These are phyloP conservation scores for Phialophora expanda DNA, from an alignment of 2,329 filamentous ascomycete species.

Conservation along the genomic window DNA sequence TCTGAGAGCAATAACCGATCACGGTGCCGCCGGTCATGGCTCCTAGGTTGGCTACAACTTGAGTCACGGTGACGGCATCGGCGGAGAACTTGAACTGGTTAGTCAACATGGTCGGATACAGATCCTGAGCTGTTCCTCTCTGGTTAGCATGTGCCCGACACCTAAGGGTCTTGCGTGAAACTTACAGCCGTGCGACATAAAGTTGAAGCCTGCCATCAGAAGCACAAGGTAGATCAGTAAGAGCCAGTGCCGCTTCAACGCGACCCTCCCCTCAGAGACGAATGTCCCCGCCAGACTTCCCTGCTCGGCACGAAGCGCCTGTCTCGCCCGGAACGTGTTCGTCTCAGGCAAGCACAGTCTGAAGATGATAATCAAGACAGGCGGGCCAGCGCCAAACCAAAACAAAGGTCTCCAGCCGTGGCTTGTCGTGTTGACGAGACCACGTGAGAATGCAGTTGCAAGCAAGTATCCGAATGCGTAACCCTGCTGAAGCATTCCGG, in stretches of 20 bases:
- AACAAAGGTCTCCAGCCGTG: slow-evolving; percentile 84
- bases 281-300: slow-evolving; percentile 71
- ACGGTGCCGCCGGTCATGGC: slow-evolving; percentile 71
- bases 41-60: slow-evolving; percentile 74
- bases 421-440: slow-evolving; percentile 68
- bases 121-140: slow-evolving; percentile 67
- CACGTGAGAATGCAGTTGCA: slow-evolving; percentile 60
- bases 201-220: slow-evolving; percentile 90
- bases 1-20: slow-evolving; percentile 71
- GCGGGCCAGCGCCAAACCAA: slow-evolving; percentile 86
- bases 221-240: slow-evolving; percentile 80
- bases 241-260: slow-evolving; percentile 78
- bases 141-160: slow-evolving; percentile 58
- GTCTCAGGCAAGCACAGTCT: slow-evolving; percentile 81
- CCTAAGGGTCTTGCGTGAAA: neutral
- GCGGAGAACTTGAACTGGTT: slow-evolving; percentile 63
- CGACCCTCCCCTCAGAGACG: slow-evolving; percentile 76
- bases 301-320: slow-evolving; percentile 64
- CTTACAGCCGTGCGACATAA: slow-evolving; percentile 60
- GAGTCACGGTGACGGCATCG: slow-evolving; percentile 69
- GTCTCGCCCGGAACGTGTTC: slow-evolving; percentile 68
- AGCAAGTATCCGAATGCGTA: slow-evolving; percentile 70
- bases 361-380: slow-evolving; percentile 78
- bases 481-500: slow-evolving; percentile 66
- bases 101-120: slow-evolving; percentile 65